phyloP scores from a whole-genome alignment of 2,329 filamentous ascomycete species.

The Claviceps arundinis region DNA sequence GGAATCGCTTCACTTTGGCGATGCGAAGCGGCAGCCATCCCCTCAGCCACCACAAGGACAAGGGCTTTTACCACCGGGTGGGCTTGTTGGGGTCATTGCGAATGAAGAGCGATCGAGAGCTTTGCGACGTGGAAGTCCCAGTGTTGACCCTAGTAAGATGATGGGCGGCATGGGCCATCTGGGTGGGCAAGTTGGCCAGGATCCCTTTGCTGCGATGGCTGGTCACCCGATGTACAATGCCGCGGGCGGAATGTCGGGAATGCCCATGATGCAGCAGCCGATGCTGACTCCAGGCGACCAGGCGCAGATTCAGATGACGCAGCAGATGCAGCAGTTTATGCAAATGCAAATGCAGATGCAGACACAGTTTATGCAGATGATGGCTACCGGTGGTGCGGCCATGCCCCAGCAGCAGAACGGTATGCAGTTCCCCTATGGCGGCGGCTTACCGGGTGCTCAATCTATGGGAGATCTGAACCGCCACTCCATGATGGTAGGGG shows the following conservation, averaged over 20 bases:
- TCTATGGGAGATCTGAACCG: slow-evolving; percentile 32
- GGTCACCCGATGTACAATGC: slow-evolving; percentile 26
- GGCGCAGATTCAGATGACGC: slow-evolving; percentile 65
- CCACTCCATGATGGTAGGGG: slow-evolving; percentile 31
- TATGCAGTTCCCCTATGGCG: slow-evolving; percentile 16
- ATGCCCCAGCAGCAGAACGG: slow-evolving; percentile 19
- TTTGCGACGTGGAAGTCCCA: slow-evolving; percentile 65
- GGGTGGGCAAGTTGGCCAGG: slow-evolving; percentile 28
- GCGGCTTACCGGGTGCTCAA: slow-evolving; percentile 18
- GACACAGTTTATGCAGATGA: slow-evolving; percentile 88
- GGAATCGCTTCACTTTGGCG: slow-evolving; percentile 58
- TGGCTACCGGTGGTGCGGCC: slow-evolving; percentile 29
- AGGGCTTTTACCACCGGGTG: slow-evolving; percentile 48
- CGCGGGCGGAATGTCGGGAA: slow-evolving; percentile 13
- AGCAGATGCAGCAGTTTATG: slow-evolving; percentile 80
- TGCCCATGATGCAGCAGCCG: slow-evolving; percentile 16
- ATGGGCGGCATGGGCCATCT: slow-evolving; percentile 21
- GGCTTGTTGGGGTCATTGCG: slow-evolving; percentile 78
- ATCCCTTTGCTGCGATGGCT: slow-evolving; percentile 36
- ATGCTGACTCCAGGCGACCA: slow-evolving; percentile 51
- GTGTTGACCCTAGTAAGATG: slow-evolving; percentile 36
- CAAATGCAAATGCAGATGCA: slow-evolving; percentile 50
- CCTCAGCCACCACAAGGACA: slow-evolving; percentile 23
- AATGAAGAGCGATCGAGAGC: slow-evolving; percentile 70
- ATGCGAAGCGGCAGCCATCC: slow-evolving; percentile 30